Evolutionary conservation across 78 protist species (phyloP).

Genomic region (Cavenderia fasciculata): DNA sequence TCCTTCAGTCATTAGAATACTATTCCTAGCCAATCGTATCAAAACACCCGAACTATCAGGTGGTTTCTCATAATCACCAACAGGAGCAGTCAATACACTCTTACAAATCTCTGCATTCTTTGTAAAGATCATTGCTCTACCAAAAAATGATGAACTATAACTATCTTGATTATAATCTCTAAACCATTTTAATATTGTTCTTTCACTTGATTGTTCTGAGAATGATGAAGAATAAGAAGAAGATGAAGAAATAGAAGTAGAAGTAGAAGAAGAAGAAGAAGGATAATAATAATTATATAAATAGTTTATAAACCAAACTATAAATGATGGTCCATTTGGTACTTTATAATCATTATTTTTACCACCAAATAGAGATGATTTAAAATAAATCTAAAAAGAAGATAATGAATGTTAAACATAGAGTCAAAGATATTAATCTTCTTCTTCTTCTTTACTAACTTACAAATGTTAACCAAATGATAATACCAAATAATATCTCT

Average conservation of each 20-base stretch:
- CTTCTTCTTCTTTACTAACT: too few species aligned
- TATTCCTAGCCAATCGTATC: constrained; percentile 35
- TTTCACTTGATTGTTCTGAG: constrained; percentile 37
- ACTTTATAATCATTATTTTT: too few species aligned
- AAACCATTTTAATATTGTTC: constrained; percentile 63
- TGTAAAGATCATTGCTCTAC: constrained; percentile 63
- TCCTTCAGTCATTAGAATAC: constrained; percentile 54
- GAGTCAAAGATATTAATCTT: too few species aligned
- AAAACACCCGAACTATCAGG: constrained; percentile 55
- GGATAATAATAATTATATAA: constrained; percentile 47
- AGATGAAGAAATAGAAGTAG: too few species aligned
- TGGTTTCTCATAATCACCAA: constrained; percentile 31
- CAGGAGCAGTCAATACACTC: background rate
- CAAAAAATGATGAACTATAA: constrained; percentile 54
- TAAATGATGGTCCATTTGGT: constrained; percentile 49
- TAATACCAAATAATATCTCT: too few species aligned
- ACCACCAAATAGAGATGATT: too few species aligned
- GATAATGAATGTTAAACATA: too few species aligned
- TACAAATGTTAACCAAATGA: too few species aligned
- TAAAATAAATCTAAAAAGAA: too few species aligned
- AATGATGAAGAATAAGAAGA: too few species aligned
- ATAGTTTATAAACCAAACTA: constrained; percentile 41
- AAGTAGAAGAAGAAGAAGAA: too few species aligned
- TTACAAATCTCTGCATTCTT: background rate
- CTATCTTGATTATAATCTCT: constrained; percentile 1